These are phyloP conservation scores for Sordariomycetes sp. DNA, from an alignment of 2,329 filamentous ascomycete species.

Conservation along the genomic window DNA sequence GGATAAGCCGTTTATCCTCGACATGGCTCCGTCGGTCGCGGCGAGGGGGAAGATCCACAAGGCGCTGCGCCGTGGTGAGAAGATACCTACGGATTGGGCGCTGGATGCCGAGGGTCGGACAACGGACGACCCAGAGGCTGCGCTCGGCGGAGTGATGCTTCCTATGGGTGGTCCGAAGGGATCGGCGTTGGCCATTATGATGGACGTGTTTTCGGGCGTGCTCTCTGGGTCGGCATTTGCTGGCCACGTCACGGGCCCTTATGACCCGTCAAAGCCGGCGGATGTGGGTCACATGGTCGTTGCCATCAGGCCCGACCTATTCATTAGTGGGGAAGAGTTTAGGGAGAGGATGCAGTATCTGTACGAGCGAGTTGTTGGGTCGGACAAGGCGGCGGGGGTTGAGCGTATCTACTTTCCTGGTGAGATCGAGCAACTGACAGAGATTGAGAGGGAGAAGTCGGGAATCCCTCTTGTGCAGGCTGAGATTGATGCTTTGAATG, in stretches of 20 bases:
- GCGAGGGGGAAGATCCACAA: constrained; percentile 64
- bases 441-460: constrained; percentile 32
- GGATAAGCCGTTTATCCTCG: constrained; percentile 49
- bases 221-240: constrained; percentile 68
- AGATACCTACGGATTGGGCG: constrained; percentile 63
- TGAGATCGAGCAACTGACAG: constrained; percentile 44
- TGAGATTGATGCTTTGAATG: constrained; percentile 41
- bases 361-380: constrained; percentile 37
- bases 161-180: constrained; percentile 81
- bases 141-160: constrained; percentile 67
- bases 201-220: constrained; percentile 78
- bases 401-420: constrained; percentile 48
- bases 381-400: constrained; percentile 39
- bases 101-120: constrained; percentile 54
- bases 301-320: constrained; percentile 62
- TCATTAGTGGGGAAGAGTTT: constrained; percentile 59
- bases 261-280: constrained; percentile 54
- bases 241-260: constrained; percentile 62
- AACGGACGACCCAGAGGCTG: constrained; percentile 60
- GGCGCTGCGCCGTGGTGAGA: constrained; percentile 51
- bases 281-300: constrained; percentile 66
- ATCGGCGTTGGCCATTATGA: constrained; percentile 66
- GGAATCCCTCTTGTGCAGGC: constrained; percentile 47
- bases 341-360: constrained; percentile 44
- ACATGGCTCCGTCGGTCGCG: constrained; percentile 59